Evolutionary conservation across 73 alveolate genomes (phyloP).

Genomic region (Tetrahymena borealis): DNA sequence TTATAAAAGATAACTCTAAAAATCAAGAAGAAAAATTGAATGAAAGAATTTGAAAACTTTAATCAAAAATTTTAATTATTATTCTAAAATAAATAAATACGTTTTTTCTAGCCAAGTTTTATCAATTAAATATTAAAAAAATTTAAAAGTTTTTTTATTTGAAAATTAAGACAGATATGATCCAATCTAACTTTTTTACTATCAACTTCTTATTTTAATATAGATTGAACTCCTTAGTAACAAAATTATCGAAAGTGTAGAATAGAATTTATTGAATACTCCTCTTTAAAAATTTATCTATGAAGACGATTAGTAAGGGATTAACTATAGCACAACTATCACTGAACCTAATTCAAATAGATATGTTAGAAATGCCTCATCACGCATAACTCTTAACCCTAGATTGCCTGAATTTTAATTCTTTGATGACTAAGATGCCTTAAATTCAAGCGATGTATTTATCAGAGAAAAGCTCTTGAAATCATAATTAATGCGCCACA

Average conservation of each 20-base stretch:
- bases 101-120: too few species aligned
- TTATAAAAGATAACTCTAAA: too few species aligned
- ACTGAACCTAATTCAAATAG: background rate
- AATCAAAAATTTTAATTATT: too few species aligned
- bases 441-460: background rate
- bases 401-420: background rate
- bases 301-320: background rate
- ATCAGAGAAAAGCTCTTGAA: background rate
- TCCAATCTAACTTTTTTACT: too few species aligned
- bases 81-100: too few species aligned
- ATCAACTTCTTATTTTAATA: background rate
- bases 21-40: too few species aligned
- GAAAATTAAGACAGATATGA: too few species aligned
- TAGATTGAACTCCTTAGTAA: background rate
- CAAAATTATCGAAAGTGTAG: background rate
- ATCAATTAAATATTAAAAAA: too few species aligned
- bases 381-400: background rate
- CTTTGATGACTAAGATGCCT: background rate
- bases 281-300: background rate
- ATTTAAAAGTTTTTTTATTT: too few species aligned
- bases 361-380: background rate
- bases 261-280: background rate
- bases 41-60: too few species aligned
- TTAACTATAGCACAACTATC: background rate
- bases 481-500: background rate